These are phyloP conservation scores for Paramecium primaurelia DNA, from an alignment of 73 alveolate genomes.

Conservation along the genomic window DNA sequence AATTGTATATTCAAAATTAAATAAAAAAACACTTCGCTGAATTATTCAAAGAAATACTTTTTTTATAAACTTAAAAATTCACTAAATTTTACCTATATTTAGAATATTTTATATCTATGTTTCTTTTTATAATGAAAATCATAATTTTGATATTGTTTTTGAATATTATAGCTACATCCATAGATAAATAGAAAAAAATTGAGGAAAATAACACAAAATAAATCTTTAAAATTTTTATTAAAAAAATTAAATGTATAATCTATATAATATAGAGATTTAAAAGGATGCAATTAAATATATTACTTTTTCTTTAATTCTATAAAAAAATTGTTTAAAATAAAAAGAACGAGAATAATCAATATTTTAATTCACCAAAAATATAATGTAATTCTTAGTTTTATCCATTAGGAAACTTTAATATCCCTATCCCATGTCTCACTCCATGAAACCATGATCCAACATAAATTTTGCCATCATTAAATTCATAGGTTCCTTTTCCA, in stretches of 20 bases:
- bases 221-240: background rate
- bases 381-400: constrained; percentile 39
- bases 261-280: background rate
- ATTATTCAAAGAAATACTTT: background rate
- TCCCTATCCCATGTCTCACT: constrained; percentile 72
- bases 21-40: background rate
- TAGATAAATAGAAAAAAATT: no score
- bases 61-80: background rate
- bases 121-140: background rate
- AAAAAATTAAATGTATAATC: background rate
- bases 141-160: no score
- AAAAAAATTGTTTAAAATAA: background rate
- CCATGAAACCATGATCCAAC: constrained; percentile 71
- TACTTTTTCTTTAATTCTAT: background rate
- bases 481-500: constrained; percentile 73
- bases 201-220: background rate
- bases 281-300: background rate
- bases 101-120: background rate
- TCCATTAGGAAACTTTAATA: constrained; percentile 72
- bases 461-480: constrained; percentile 79
- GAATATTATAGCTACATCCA: background rate
- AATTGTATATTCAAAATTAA: no score
- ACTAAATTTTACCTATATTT: background rate
- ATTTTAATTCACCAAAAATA: background rate
- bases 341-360: background rate